phyloP scores from a whole-genome alignment of 1,284 basidiomycete species.

The Malassezia obtusa region DNA sequence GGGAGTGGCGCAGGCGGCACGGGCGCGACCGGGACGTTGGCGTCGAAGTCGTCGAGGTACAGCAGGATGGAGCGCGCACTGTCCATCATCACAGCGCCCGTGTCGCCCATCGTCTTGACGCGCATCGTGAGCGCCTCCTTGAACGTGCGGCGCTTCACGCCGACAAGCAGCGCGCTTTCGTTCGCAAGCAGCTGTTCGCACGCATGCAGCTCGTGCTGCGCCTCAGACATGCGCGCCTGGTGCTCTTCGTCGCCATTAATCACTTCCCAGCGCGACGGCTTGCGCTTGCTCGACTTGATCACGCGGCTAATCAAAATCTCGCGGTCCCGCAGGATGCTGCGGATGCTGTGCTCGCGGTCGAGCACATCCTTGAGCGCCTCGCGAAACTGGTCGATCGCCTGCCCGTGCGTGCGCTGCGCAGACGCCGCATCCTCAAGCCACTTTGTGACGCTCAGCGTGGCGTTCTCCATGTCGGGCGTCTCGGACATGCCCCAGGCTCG shows the following conservation, averaged over 20 bases:
- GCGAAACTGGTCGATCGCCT: constrained; percentile 48
- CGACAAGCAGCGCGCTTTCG: constrained; percentile 47
- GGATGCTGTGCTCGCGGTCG: constrained; percentile 49
- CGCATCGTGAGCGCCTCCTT: constrained; percentile 50
- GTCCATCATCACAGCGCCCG: constrained; percentile 48
- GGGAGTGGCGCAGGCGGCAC: constrained; percentile 5
- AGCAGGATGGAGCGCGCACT: constrained; percentile 46
- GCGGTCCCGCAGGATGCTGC: constrained; percentile 49
- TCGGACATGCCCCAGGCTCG: constrained; percentile 50
- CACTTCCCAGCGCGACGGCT: constrained; percentile 30
- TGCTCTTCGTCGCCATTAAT: constrained; percentile 37
- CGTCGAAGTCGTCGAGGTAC: constrained; percentile 46
- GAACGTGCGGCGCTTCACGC: constrained; percentile 50
- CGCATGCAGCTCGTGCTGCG: constrained; percentile 49
- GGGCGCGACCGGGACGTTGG: constrained; percentile 29
- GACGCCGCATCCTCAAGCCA: constrained; percentile 45
- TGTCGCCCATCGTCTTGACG: constrained; percentile 49
- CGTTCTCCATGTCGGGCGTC: constrained; percentile 42
- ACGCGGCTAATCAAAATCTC: constrained; percentile 50
- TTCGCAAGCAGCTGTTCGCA: constrained; percentile 49
- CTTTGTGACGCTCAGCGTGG: constrained; percentile 44
- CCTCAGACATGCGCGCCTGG: constrained; percentile 45
- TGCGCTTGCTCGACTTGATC: constrained; percentile 49
- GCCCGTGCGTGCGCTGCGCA: constrained; percentile 47
- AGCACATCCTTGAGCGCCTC: constrained; percentile 50